phyloP scores from a whole-genome alignment of 305 asterid genomes.

The Euphrasia arctica region DNA sequence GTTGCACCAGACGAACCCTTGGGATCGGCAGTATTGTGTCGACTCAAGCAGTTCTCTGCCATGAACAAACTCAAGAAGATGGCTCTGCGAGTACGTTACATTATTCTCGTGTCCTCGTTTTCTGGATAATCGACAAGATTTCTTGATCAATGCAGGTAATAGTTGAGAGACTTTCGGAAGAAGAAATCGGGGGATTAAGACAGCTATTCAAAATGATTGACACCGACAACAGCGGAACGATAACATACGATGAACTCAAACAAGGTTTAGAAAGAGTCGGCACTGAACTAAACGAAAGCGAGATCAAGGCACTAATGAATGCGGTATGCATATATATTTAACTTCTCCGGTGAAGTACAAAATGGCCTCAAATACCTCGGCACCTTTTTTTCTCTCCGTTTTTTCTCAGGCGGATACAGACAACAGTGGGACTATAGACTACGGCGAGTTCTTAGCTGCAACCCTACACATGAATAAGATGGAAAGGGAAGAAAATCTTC shows the following conservation, averaged over 20 bases:
- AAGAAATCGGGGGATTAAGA: conserved; percentile 82
- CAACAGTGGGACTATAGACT: conserved; percentile 83
- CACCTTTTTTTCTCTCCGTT: no score
- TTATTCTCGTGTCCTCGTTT: neutral
- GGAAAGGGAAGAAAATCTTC: conserved; percentile 82
- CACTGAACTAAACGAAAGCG: conserved; percentile 76
- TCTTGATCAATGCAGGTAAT: conserved; percentile 51
- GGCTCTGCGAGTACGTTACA: conserved; percentile 60
- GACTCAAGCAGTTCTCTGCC: conserved; percentile 68
- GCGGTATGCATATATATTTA: conserved; percentile 45
- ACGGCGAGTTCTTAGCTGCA: conserved; percentile 91
- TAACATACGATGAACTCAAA: conserved; percentile 76
- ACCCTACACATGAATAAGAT: conserved; percentile 82
- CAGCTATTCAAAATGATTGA: conserved; percentile 86
- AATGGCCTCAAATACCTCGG: neutral
- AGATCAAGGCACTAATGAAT: conserved; percentile 66
- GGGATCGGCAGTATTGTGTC: conserved; percentile 65
- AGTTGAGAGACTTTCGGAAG: conserved; percentile 88
- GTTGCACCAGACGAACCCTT: conserved; percentile 75
- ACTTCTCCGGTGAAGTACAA: neutral
- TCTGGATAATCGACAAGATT: neutral
- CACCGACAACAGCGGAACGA: conserved; percentile 72
- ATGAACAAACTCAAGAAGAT: conserved; percentile 83
- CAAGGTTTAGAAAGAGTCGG: conserved; percentile 74
- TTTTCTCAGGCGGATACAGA: conserved; percentile 76